Evolutionary conservation across 2,329 filamentous ascomycete genomes (phyloP).

Genomic region (Cordyceps cicadae): DNA sequence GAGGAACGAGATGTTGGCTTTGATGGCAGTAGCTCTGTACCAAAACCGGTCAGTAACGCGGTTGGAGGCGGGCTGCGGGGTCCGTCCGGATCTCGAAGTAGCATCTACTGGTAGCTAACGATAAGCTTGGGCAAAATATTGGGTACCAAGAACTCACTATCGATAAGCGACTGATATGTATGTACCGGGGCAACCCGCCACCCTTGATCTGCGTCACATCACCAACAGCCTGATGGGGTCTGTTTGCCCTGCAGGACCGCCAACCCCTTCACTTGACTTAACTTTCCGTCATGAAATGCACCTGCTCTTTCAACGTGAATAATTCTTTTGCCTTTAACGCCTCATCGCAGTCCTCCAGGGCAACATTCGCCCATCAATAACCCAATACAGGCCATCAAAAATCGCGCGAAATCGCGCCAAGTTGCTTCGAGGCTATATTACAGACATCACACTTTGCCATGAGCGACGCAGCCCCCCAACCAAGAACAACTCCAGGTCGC

Average conservation of each 20-base stretch:
- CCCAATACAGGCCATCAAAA: background rate
- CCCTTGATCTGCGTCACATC: constrained; percentile 13
- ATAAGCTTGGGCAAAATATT: background rate
- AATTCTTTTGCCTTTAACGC: background rate
- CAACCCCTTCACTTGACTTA: constrained; percentile 5
- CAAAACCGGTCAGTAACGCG: background rate
- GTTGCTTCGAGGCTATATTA: background rate
- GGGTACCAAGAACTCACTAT: background rate
- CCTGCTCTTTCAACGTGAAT: background rate
- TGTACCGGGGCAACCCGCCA: constrained; percentile 13
- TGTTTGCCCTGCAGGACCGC: constrained; percentile 2
- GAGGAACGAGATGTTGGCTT: background rate
- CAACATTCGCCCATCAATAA: background rate
- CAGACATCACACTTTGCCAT: constrained; percentile 18
- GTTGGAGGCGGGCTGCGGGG: constrained; percentile 2
- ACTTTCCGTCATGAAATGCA: constrained; percentile 6
- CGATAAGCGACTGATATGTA: constrained; percentile 12
- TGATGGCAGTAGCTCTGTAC: background rate
- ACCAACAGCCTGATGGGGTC: background rate
- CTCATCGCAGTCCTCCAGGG: background rate
- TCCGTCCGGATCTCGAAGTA: background rate
- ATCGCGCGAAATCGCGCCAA: background rate
- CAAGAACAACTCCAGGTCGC: constrained; percentile 27
- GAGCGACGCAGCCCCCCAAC: constrained; percentile 26
- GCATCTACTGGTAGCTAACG: background rate